Base-by-base conservation (phyloP, 495 filamentous ascomycete species). In the Staphylotrichum tortipilum region DNA sequence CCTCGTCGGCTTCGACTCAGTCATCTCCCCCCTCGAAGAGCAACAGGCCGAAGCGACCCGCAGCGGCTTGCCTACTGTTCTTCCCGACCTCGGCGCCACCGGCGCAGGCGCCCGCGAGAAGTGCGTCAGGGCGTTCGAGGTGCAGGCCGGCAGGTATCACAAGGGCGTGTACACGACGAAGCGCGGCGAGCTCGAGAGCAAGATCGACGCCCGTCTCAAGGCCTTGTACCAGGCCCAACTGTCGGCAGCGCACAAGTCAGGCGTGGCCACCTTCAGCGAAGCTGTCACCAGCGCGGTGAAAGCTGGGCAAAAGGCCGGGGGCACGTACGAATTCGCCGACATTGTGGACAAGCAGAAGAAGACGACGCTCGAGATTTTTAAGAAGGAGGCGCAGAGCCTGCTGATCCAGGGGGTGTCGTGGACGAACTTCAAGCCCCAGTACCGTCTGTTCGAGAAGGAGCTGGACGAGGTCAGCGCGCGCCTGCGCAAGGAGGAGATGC, bases 401-500 rank as follows among this genome's bases (percentile, higher is more conserved):
- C 62, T 79, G 14, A 86, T 98, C 23, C 77, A 85, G 21, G 87
- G 81, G n/a, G 78, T 87, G 8, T 58, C 81, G 3, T 95, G 89
- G 88, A 89, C 83, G 57, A 82, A 86, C 61, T 79, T 79, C 59
- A 72, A 71, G 55, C 58, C 72, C 21, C 77, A 79, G 47, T 75
- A 74, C 47, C 58, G 62, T 3, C 62, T 78, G 19, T 79, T 78
- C 41, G 76, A 78, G 50, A 91, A 92, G 60, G 92, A 97, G 36
- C 75, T 98, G 17, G 83, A 89, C 50, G 85, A 92, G 55, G 86
- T 91, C 54, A 92, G 88, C 52, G 74, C 76, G 21, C 78, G 83
- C 14, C 71, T 98, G 53, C 77, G 92, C 43, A 85, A 87, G 54
- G 92, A 98, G 57, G 92, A 98, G 67, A 95, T 98, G 89, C 78